Conservation (phyloP, 495 filamentous ascomycete species). For the Trichoderma reesei region DNA sequence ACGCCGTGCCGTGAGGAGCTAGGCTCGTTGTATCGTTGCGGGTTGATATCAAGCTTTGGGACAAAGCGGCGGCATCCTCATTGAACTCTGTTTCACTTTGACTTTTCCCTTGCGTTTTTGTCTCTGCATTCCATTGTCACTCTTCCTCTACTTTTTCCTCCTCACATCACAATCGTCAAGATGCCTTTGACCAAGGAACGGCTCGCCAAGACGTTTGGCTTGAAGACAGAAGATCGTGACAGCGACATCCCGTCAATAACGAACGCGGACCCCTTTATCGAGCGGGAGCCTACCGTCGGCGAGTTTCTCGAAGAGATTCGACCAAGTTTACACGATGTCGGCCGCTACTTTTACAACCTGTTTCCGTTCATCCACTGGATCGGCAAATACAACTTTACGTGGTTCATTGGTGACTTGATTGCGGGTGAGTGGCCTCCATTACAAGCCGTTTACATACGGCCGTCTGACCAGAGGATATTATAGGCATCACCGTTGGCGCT, state of each 20-base stretch:
- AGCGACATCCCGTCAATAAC: slow-evolving; percentile 1
- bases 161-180: background rate
- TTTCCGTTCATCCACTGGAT: slow-evolving; percentile 25
- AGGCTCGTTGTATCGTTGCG: background rate
- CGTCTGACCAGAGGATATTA: no score
- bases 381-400: slow-evolving; percentile 25
- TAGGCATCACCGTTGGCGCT: slow-evolving; percentile 25
- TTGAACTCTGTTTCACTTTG: background rate
- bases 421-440: slow-evolving; percentile 8
- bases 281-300: slow-evolving; percentile 57
- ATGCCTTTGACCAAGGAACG: background rate
- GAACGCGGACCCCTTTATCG: slow-evolving; percentile 45
- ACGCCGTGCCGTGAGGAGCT: background rate
- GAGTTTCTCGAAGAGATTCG: slow-evolving; percentile 55
- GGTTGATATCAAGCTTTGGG: background rate
- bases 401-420: slow-evolving; percentile 28
- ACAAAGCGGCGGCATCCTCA: background rate
- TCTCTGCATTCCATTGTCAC: background rate
- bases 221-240: background rate
- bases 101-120: background rate
- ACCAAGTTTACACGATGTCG: slow-evolving; percentile 41
- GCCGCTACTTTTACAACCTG: slow-evolving; percentile 35
- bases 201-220: slow-evolving; percentile 6
- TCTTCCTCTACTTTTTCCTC: background rate
- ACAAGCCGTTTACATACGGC: background rate